These are phyloP conservation scores for Hortaea sp. DNA, from an alignment of 2,329 filamentous ascomycete genomes.

Conservation along the genomic window DNA sequence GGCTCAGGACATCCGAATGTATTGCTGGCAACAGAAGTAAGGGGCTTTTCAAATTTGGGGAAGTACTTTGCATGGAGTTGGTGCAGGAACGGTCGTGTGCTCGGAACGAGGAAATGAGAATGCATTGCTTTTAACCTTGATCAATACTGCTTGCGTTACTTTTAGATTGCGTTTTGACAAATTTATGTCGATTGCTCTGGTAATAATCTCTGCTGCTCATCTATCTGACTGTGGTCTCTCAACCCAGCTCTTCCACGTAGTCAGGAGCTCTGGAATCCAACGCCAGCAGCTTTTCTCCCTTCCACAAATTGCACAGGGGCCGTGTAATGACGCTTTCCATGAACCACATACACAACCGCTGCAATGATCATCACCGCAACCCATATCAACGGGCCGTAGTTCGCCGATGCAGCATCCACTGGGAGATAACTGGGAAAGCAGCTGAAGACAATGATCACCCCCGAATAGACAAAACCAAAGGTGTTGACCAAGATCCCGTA, in stretches of 20 bases:
- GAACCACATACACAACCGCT: slow-evolving; percentile 16
- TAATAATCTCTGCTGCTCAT: too few species aligned
- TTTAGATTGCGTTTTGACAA: too few species aligned
- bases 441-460: slow-evolving; percentile 20
- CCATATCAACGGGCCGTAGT: slow-evolving; percentile 24
- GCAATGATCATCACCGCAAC: slow-evolving; percentile 17
- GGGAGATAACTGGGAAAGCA: slow-evolving; percentile 22
- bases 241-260: neutral
- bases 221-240: too few species aligned
- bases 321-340: slow-evolving; percentile 19
- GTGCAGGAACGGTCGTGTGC: too few species aligned
- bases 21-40: too few species aligned
- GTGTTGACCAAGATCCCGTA: slow-evolving; percentile 12
- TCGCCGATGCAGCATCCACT: slow-evolving; percentile 15
- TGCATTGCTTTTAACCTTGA: too few species aligned
- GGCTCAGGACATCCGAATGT: too few species aligned
- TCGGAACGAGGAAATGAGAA: too few species aligned
- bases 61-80: too few species aligned
- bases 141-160: too few species aligned
- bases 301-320: slow-evolving; percentile 22
- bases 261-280: slow-evolving; percentile 13
- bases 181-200: too few species aligned
- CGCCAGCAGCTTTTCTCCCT: slow-evolving; percentile 15
- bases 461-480: slow-evolving; percentile 15
- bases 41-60: too few species aligned